A percentile compares a stretch with the other conserved stretches of the same genome.
Conservation (phyloP, 306 rosid species). For the Delonix regia region DNA sequence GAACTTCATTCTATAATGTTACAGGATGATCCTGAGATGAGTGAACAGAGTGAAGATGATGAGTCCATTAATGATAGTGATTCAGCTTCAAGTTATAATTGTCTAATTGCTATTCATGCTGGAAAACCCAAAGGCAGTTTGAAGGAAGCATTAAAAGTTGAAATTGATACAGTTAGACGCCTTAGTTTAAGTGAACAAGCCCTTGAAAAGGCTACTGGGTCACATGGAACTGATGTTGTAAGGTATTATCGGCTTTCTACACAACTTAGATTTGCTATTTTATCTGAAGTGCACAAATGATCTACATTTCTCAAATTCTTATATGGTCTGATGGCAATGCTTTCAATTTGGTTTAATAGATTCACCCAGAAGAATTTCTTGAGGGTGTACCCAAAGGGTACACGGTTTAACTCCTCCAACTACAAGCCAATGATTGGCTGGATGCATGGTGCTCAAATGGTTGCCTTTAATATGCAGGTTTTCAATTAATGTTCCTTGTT, state of each 20-base stretch:
- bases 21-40: slow-evolving; percentile 51
- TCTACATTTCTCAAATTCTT: slow-evolving; percentile 6
- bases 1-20: slow-evolving; percentile 33
- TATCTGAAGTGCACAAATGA: neutral
- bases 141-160: slow-evolving; percentile 67
- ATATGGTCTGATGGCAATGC: neutral
- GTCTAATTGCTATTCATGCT: slow-evolving; percentile 61
- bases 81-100: slow-evolving; percentile 44
- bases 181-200: slow-evolving; percentile 77
- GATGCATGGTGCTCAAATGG: slow-evolving; percentile 74
- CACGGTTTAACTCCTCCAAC: slow-evolving; percentile 67
- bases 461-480: slow-evolving; percentile 78
- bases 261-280: slow-evolving; percentile 6
- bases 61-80: slow-evolving; percentile 34
- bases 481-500: neutral
- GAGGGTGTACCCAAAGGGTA: slow-evolving; percentile 66
- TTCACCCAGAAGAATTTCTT: slow-evolving; percentile 72
- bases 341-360: slow-evolving; percentile 42
- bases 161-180: slow-evolving; percentile 60
- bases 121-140: slow-evolving; percentile 70
- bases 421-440: slow-evolving; percentile 68
- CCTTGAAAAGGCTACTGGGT: slow-evolving; percentile 59
- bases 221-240: slow-evolving; percentile 62
- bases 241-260: slow-evolving; percentile 46
- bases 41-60: slow-evolving; percentile 38